Percentiles rank a stretch among this genome's conserved stretches.
Conservation (phyloP, 495 filamentous ascomycete genomes). For the Margaritispora aquatica region DNA sequence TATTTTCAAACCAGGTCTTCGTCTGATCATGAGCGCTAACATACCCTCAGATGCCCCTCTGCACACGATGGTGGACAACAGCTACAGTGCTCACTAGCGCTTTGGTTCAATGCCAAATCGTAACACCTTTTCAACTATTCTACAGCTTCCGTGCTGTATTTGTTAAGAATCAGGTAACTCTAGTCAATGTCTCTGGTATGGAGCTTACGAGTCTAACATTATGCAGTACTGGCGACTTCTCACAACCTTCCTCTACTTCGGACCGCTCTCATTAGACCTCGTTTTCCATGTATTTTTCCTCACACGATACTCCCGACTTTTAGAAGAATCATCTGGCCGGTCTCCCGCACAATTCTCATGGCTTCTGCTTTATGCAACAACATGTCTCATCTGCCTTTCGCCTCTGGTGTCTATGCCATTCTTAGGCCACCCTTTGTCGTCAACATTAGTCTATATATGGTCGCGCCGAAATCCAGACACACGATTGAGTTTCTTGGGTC, state of each 20-base stretch:
- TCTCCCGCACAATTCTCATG: constrained; percentile 92
- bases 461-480: constrained; percentile 90
- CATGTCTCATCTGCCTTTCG: constrained; percentile 69
- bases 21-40: background rate
- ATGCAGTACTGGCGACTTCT: constrained; percentile 88
- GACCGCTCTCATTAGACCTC: constrained; percentile 86
- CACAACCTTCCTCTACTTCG: constrained; percentile 96
- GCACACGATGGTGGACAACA: constrained; percentile 93
- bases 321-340: constrained; percentile 82
- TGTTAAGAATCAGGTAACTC: constrained; percentile 72
- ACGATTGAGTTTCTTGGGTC: constrained; percentile 79
- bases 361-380: constrained; percentile 79
- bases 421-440: constrained; percentile 83
- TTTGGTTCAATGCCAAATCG: constrained; percentile 84
- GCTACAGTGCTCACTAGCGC: constrained; percentile 85
- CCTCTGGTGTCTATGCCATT: constrained; percentile 85
- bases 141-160: constrained; percentile 94
- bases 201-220: constrained; percentile 10
- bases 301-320: constrained; percentile 88
- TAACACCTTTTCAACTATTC: constrained; percentile 91
- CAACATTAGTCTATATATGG: constrained; percentile 97
- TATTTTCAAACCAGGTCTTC: background rate
- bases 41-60: constrained; percentile 66
- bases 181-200: background rate
- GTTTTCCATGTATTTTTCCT: constrained; percentile 99